phyloP scores from a whole-genome alignment of 371 early-diverging fungal species.

The Basidiobolus meristosporus region DNA sequence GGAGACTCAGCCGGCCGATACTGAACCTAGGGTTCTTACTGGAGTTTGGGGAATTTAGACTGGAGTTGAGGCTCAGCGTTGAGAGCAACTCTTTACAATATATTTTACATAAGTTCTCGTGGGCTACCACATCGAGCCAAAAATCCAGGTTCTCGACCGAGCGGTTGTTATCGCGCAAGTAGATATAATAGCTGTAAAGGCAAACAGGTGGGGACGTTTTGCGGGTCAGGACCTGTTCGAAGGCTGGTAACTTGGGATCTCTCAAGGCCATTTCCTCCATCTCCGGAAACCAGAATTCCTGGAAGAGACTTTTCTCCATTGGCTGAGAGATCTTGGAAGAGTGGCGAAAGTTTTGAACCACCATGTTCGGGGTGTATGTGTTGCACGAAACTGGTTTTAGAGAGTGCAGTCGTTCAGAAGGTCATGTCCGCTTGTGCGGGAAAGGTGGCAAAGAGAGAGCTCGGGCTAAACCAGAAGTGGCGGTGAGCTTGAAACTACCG shows the following conservation, averaged over 20 bases:
- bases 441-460: too few species aligned
- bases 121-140: constrained; percentile 39
- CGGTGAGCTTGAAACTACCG: too few species aligned
- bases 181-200: constrained; percentile 38
- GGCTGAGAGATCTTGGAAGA: too few species aligned
- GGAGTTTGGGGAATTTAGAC: background rate
- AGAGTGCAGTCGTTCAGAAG: too few species aligned
- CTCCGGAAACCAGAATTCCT: too few species aligned
- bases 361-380: too few species aligned
- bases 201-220: constrained; percentile 44
- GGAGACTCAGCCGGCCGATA: background rate
- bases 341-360: too few species aligned
- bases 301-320: too few species aligned
- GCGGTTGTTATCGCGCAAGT: constrained; percentile 33
- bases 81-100: constrained; percentile 19
- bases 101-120: constrained; percentile 30
- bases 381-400: too few species aligned
- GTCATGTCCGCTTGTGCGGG: too few species aligned
- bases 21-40: background rate
- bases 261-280: too few species aligned
- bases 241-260: constrained; percentile 18
- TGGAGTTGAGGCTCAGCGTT: background rate
- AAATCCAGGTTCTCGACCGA: constrained; percentile 42
- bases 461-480: too few species aligned
- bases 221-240: constrained; percentile 33